phyloP scores from a whole-genome alignment of 495 filamentous ascomycete species.

The Penicillium flavigenum region DNA sequence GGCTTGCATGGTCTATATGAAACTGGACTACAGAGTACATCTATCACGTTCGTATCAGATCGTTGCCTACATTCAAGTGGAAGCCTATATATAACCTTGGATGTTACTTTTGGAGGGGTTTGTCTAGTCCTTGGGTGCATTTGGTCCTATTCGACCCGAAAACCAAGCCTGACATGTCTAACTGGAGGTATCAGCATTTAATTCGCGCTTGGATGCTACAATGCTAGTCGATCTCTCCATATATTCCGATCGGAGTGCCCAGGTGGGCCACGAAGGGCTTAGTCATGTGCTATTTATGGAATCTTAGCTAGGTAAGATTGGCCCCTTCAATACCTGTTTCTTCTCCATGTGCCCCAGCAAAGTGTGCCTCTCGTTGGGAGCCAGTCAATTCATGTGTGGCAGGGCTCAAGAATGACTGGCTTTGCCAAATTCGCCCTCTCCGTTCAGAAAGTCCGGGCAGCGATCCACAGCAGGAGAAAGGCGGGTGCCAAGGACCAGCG shows the following conservation, averaged over 20 bases:
- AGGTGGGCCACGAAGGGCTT: constrained; percentile 1
- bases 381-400: constrained; percentile 32
- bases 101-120: neutral
- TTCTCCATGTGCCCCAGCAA: constrained; percentile 1
- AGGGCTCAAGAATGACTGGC: constrained; percentile 39
- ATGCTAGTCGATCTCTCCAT: neutral
- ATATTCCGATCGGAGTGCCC: neutral
- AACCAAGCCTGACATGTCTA: neutral
- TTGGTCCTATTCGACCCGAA: neutral
- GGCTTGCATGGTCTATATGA: neutral
- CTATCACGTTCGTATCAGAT: neutral
- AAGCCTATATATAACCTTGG: neutral
- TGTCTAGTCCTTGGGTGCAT: neutral
- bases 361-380: constrained; percentile 24
- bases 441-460: constrained; percentile 38
- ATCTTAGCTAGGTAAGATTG: neutral
- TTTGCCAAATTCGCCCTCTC: constrained; percentile 36
- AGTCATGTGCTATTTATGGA: constrained; percentile 11
- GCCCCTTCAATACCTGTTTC: neutral
- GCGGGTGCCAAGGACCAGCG: constrained; percentile 27
- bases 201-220: neutral
- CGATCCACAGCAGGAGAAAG: constrained; percentile 35
- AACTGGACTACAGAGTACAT: neutral
- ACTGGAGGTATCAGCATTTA: neutral
- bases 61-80: neutral